Conservation (phyloP, 306 rosid species). For the Dryas drummondii region DNA sequence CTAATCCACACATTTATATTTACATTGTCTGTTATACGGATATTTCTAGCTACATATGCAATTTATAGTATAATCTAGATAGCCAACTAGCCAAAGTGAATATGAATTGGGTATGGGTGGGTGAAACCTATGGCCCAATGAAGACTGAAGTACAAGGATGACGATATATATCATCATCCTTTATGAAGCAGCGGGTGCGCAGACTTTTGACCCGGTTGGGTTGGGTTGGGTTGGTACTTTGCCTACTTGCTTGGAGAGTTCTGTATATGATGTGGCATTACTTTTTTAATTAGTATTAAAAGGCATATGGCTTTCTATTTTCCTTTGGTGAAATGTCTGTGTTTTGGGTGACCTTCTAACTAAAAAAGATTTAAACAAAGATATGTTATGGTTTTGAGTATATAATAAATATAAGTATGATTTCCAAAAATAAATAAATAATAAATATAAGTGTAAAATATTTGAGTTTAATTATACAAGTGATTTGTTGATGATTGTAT, state of each 20-base stretch:
- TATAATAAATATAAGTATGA: no score
- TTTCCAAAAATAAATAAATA: background rate
- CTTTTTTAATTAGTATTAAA: background rate
- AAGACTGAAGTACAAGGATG: no score
- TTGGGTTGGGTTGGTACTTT: background rate
- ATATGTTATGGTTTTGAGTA: constrained; percentile 14
- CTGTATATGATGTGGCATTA: constrained; percentile 6
- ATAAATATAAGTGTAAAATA: no score
- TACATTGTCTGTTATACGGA: no score
- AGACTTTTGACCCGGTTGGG: constrained; percentile 3
- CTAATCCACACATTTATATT: no score
- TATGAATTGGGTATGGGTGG: no score
- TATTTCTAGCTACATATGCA: no score
- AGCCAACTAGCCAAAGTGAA: no score
- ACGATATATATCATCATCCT: background rate
- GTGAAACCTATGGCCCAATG: no score
- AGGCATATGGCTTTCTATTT: background rate
- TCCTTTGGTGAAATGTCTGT: constrained; percentile 52
- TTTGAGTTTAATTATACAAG: no score
- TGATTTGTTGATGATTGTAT: no score
- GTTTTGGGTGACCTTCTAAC: constrained; percentile 52
- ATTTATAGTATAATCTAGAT: no score
- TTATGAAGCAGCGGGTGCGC: constrained; percentile 1
- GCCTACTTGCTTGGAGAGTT: constrained; percentile 18
- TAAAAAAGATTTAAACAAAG: constrained; percentile 23